Evolutionary conservation across 495 filamentous ascomycete genomes (phyloP), one percentile per base, ranked within the genome.

Genomic region (Penicillium longicatenatum): DNA sequence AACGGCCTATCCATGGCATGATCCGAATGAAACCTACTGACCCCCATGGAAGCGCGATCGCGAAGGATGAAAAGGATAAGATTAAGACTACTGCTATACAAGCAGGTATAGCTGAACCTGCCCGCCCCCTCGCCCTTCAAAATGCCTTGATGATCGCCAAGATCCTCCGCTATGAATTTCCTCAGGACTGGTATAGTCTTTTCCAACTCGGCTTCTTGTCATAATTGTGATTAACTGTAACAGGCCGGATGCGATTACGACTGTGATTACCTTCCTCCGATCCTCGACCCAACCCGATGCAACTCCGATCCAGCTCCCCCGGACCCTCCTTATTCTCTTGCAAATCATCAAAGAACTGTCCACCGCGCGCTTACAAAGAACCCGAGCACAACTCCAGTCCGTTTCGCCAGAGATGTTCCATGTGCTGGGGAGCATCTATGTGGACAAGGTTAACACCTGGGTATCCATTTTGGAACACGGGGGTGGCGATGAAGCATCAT

Each of bases 301-400:
- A 21, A 78, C 78, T 63, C 75, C 76, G 1, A 56, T 86, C 10
- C 79, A 82, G 52, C 83, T 97, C 14, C 80, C 84, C 22, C 84
- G 93, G 56, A 80, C 86, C 19, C 81, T 97, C 47, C 78, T 89
- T 41, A 86, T 96, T 8, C 72, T 97, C 44, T 76, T 97, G 1
- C 87, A 92, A 42, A 86, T 95, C 45, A 84, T 96, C 60, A 98
- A 97, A 74, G 94, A 97, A 70, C 76, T 97, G 8, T 83, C 89
- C 0, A 92, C 89, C 4, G 92, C 87, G 2, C 83, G 91, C 21
- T 67, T 97, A 44, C 82, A 81, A 52, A 81, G 81, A 53, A 89
- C 87, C 1, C 84, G 90, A 60, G 78, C 84, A 1, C 86, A 82
- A 24, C 78, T 98, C 11, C 88, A 93, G 61, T 82, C 83, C 6